Evolutionary conservation across 352 stramenopile genomes (phyloP), one percentile per base, ranked within the genome.

Genomic region (Aphanomyces invadans): DNA sequence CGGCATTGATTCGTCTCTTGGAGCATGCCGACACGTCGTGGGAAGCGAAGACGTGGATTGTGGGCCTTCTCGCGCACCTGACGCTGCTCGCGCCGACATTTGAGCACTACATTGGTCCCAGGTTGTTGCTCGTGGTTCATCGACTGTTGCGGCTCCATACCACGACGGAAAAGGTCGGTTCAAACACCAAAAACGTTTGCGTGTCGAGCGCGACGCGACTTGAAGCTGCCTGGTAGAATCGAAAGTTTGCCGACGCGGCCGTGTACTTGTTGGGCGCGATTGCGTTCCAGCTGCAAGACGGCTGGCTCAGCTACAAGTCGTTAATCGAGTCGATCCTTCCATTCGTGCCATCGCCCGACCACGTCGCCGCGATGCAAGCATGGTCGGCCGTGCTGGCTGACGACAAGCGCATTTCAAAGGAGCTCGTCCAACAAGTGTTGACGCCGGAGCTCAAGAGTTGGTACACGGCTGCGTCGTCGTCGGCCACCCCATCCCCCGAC

Each of bases 1-100:
- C 96, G 44, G 88, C 90, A 3, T 75, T 98, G 5, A 77, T 98
- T 44, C 93, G 95, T 36, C 74, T 99, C 9, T 87, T 93, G 68
- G 95, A 98, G 67, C 90, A 83, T 60, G 69, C 97, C 12, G 86
- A 97, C 12, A 95, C 86, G 25, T 71, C 87, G 0, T 69, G 88
- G 52, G 75, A 90, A 44, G 86, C 91, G 21, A 86, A 93, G 62
- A 83, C 88, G 29, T 86, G 79, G 4, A 78, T 78, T 0, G 77
- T 90, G 29, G 87, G 91, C 55, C 79, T 84, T 10, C 68, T 92
- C 28, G 80, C 81, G 2, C 76, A 77, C 38, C 78, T 87, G 26
- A 88, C 79, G 48, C 71, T 86, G 12, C 74, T 89, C 19, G 77
- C 81, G 48, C 77, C 2, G 87, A 80, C 49, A 32, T 83, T 92